A percentile compares a stretch with the other conserved stretches of the same genome.
These are phyloP conservation scores for Pythium periplocum DNA, from an alignment of 352 stramenopile genomes.

Conservation along the genomic window DNA sequence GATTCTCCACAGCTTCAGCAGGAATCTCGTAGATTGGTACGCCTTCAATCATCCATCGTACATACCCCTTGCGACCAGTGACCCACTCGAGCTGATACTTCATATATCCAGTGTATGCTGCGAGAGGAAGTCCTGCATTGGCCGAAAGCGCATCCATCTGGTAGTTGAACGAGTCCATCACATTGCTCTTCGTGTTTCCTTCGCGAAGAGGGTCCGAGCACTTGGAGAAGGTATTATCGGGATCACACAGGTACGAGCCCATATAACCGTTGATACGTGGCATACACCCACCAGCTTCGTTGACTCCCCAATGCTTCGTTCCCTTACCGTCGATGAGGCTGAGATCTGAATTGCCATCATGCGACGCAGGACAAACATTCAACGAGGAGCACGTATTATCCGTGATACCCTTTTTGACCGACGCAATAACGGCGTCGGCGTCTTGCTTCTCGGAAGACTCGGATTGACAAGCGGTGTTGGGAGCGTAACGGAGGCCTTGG, in stretches of 20 bases:
- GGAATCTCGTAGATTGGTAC: conserved; percentile 22
- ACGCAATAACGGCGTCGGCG: conserved; percentile 26
- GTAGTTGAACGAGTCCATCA: conserved; percentile 49
- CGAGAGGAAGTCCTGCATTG: conserved; percentile 23
- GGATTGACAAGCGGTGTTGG: conserved; percentile 31
- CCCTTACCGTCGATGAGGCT: conserved; percentile 28
- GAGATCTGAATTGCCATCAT: conserved; percentile 33
- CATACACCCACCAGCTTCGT: conserved; percentile 21
- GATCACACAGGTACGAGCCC: conserved; percentile 18
- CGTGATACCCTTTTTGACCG: conserved; percentile 28
- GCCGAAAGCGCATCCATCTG: conserved; percentile 28
- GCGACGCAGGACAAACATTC: conserved; percentile 43
- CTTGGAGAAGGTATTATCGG: conserved; percentile 15
- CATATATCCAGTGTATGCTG: conserved; percentile 39
- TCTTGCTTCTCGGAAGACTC: conserved; percentile 21
- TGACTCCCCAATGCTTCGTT: conserved; percentile 18
- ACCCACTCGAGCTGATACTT: conserved; percentile 63
- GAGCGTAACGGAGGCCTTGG: conserved; percentile 48
- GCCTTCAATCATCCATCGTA: not conserved
- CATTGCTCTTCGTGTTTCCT: conserved; percentile 27
- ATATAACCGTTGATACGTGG: conserved; percentile 17
- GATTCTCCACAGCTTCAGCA: conserved; percentile 11
- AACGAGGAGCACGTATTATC: conserved; percentile 37
- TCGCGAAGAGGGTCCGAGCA: conserved; percentile 31
- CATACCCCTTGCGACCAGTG: conserved; percentile 8